Conservation (phyloP, 2,329 filamentous ascomycete genomes). For the Pyrenophora tritici-repentis region DNA sequence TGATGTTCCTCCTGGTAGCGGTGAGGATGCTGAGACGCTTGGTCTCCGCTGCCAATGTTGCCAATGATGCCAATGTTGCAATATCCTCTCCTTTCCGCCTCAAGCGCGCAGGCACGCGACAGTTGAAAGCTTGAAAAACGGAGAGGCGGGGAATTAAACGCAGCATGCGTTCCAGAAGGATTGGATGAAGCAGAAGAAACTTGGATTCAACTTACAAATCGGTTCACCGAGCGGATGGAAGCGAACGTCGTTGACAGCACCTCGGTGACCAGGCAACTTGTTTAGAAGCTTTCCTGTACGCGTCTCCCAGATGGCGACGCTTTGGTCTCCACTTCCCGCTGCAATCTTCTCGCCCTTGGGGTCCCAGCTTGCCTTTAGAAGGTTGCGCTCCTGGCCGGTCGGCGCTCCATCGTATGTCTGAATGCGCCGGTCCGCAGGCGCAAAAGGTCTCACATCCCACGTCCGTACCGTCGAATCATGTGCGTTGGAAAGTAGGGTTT, state of each 20-base stretch:
- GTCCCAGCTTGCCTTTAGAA: constrained; percentile 90
- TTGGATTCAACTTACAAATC: constrained; percentile 69
- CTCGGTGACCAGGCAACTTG: constrained; percentile 94
- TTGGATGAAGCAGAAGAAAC: background rate
- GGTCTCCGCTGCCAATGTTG: background rate
- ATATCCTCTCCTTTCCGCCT: background rate
- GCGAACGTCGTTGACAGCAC: constrained; percentile 91
- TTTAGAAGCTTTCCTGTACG: constrained; percentile 89
- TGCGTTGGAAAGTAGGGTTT: constrained; percentile 85
- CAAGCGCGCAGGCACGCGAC: background rate
- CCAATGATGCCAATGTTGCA: background rate
- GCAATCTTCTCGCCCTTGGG: constrained; percentile 82
- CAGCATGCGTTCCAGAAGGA: background rate
- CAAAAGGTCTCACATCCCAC: constrained; percentile 96
- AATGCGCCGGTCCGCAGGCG: constrained; percentile 82
- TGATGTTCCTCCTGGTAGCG: constrained; percentile 8
- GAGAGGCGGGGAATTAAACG: background rate
- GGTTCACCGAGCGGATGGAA: constrained; percentile 85
- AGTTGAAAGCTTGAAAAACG: background rate
- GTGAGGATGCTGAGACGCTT: constrained; percentile 21
- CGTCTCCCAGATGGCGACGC: constrained; percentile 87
- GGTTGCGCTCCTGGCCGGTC: constrained; percentile 85
- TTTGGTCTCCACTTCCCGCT: constrained; percentile 87
- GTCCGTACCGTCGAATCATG: constrained; percentile 94
- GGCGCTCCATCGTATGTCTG: constrained; percentile 92